Evolutionary conservation across 768 basidiomycete genomes (phyloP), one percentile per base, ranked within the genome.

Genomic region (Gyrodon lividus): DNA sequence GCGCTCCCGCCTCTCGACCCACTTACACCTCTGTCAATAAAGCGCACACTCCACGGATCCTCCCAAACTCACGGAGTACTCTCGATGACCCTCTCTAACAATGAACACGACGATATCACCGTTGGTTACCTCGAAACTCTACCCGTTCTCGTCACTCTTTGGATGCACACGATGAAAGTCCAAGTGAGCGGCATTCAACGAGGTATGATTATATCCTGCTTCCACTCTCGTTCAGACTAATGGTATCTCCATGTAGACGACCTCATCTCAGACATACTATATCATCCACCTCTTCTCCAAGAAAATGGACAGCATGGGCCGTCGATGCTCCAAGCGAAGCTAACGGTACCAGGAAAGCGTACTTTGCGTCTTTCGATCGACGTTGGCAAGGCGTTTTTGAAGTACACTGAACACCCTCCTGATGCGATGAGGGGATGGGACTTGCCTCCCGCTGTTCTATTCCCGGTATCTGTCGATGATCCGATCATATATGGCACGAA

Each of bases 341-440:
- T 98, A 13, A 75, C 69, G 2, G 66, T 98, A n/a, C 92, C 94
- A 0, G 74, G 90, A 7, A 71, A 74, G 33, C 77, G 79, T 51
- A 85, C 81, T 0, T 63, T 92, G 6, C 74, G 76, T 7, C 71
- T 98, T 47, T 79, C 75, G 16, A 76, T 95, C 65, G 87, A 87
- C 30, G 83, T 93, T 61, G 77, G 80, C 31, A 93, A 93, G 66
- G 80, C 87, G 1, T 97, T 94, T 64, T 72, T 99, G 48, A 83
- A 87, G 46, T 98, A 98, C 66, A 95, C 92, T 10, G 95, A 98
- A 63, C 95, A 98, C 66, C 93, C 89, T 9, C 93, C 95, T 0
- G 96, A 98, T 63, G 92, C 96, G 2, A 88, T 94, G 64, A 79
- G 97, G 35, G 97, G 97, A 4, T 95, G 94, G 85, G 92, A 98